Conservation (phyloP, 805 yeast genomes). For the Teunomyces pallodes region DNA sequence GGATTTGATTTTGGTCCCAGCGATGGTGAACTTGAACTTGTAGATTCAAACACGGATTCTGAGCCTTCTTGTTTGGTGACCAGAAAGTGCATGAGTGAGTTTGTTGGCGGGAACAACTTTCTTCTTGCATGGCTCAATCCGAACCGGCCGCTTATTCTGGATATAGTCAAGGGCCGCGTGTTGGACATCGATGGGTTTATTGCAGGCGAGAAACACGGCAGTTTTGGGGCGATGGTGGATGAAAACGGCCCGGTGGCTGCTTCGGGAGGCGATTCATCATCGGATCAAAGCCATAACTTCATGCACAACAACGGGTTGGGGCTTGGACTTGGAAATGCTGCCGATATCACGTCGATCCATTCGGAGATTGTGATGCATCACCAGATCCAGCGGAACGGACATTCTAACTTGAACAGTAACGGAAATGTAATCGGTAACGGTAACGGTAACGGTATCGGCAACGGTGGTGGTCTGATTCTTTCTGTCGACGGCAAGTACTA, state of each 20-base stretch:
- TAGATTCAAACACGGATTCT: too few species aligned
- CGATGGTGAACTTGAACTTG: conserved; percentile 5
- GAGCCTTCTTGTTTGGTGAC: neutral
- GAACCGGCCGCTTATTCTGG: conserved; percentile 20
- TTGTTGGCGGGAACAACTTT: conserved; percentile 25
- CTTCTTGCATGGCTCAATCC: conserved; percentile 32
- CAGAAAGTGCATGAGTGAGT: conserved; percentile 22
- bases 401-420: conserved; percentile 2
- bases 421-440: neutral
- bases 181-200: neutral
- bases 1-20: conserved; percentile 17
- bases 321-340: conserved; percentile 39
- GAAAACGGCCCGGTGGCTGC: neutral
- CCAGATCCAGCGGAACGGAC: conserved; percentile 9
- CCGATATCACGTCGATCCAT: conserved; percentile 41
- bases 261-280: neutral
- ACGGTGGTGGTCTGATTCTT: conserved; percentile 15
- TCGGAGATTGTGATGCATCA: conserved; percentile 26
- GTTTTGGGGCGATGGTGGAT: neutral
- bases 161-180: neutral
- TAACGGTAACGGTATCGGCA: neutral
- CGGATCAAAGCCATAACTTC: conserved; percentile 4
- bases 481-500: conserved; percentile 10
- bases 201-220: neutral
- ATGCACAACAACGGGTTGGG: conserved; percentile 11